These are phyloP conservation scores for Cyphellophora attinorum DNA, from an alignment of 2,329 filamentous ascomycete genomes.

Conservation along the genomic window DNA sequence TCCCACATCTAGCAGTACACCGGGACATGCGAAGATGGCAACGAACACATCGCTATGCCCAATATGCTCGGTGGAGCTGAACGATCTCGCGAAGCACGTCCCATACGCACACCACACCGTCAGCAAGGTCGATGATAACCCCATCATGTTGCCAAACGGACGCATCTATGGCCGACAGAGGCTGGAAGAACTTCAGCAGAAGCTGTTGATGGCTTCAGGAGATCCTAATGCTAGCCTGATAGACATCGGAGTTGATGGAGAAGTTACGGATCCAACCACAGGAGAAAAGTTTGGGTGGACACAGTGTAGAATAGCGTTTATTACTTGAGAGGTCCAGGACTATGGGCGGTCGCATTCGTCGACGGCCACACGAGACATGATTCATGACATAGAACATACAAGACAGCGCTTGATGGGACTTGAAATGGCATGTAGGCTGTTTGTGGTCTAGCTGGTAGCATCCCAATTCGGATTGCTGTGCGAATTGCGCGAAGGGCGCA, in stretches of 20 bases:
- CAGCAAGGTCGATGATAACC: conserved; percentile 81
- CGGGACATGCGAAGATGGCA: conserved; percentile 37
- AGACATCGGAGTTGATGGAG: conserved; percentile 32
- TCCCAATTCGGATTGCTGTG: too few relatives aligned
- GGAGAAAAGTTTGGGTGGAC: conserved; percentile 55
- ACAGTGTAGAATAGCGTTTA: conserved; percentile 78
- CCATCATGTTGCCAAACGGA: conserved; percentile 78
- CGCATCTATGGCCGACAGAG: conserved; percentile 71
- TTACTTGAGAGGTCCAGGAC: too few relatives aligned
- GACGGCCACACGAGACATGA: too few relatives aligned
- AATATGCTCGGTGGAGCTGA: conserved; percentile 91
- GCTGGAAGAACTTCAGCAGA: conserved; percentile 67
- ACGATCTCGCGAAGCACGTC: conserved; percentile 76
- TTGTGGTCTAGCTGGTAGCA: too few relatives aligned
- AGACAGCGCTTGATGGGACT: too few relatives aligned
- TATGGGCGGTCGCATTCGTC: too few relatives aligned
- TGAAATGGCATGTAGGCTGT: too few relatives aligned
- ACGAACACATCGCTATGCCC: conserved; percentile 66
- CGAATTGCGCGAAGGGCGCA: too few relatives aligned
- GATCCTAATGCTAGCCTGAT: conserved; percentile 6
- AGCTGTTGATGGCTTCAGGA: conserved; percentile 39
- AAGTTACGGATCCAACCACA: conserved; percentile 70
- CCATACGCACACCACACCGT: conserved; percentile 94
- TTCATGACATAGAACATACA: too few relatives aligned
- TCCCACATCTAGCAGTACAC: conserved; percentile 42